A percentile compares a stretch with the other conserved stretches of the same genome.
Conservation (phyloP, 345 rosid genomes). For the Adansonia digitata region DNA sequence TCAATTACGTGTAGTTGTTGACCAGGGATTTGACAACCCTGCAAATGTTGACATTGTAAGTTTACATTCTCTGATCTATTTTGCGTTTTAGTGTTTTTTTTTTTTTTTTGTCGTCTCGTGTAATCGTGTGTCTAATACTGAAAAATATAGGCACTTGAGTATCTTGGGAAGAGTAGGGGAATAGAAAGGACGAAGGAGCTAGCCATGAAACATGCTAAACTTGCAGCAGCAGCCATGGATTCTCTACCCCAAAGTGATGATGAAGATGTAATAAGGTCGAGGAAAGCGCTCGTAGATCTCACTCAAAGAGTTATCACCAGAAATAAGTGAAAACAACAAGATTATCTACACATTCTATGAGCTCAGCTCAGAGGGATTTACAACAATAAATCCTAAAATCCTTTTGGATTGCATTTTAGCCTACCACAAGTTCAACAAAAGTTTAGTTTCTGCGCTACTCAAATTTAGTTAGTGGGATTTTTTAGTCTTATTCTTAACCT, state of each 20-base stretch:
- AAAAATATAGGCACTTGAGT: constrained; percentile 59
- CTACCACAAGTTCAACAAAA: background rate
- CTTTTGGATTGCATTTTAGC: background rate
- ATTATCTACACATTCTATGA: background rate
- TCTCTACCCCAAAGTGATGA: constrained; percentile 68
- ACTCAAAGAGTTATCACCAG: constrained; percentile 66
- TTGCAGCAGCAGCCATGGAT: constrained; percentile 66
- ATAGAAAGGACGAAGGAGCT: constrained; percentile 76
- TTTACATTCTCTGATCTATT: background rate
- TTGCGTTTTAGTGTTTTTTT: background rate
- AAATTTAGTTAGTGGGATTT: too few species aligned
- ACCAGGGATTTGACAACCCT: constrained; percentile 62
- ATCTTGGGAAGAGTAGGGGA: constrained; percentile 85
- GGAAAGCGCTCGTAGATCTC: constrained; percentile 80
- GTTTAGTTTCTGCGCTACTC: background rate
- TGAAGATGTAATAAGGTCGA: constrained; percentile 63
- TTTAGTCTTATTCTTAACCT: background rate
- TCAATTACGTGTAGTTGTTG: constrained; percentile 52
- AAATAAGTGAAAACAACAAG: constrained; percentile 48
- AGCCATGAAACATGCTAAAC: constrained; percentile 69
- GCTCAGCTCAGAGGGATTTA: too few species aligned
- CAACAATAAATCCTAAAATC: background rate
- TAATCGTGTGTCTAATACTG: background rate
- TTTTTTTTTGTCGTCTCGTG: background rate
- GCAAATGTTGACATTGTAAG: constrained; percentile 61